Evolutionary conservation across 371 early-diverging fungal genomes (phyloP).

Genomic region (Rhizopus delemar): DNA sequence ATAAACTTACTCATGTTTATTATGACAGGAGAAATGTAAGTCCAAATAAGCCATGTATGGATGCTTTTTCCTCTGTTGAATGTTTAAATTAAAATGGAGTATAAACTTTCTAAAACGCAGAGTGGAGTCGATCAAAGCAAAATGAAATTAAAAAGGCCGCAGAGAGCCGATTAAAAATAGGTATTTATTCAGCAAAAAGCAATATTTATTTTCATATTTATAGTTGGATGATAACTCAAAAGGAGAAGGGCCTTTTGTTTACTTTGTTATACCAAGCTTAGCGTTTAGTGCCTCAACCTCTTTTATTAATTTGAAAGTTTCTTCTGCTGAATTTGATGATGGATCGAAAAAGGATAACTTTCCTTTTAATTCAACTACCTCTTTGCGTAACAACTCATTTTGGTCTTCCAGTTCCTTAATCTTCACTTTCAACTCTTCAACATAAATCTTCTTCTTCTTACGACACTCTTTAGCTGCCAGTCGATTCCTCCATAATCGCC

Average conservation of each 20-base stretch:
- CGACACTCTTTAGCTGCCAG: constrained; percentile 83
- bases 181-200: too few relatives aligned
- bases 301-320: constrained; percentile 56
- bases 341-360: constrained; percentile 22
- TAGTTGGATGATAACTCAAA: too few relatives aligned
- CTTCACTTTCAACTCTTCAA: constrained; percentile 69
- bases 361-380: constrained; percentile 55
- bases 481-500: constrained; percentile 72
- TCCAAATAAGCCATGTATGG: too few relatives aligned
- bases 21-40: too few relatives aligned
- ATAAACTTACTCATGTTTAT: too few relatives aligned
- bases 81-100: too few relatives aligned
- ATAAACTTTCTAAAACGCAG: too few relatives aligned
- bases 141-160: too few relatives aligned
- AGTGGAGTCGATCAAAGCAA: too few relatives aligned
- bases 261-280: constrained; percentile 46
- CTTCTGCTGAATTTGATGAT: constrained; percentile 18
- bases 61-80: too few relatives aligned
- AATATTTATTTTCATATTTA: too few relatives aligned
- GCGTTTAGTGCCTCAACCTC: constrained; percentile 68
- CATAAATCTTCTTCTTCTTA: constrained; percentile 79
- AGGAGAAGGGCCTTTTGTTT: neutral
- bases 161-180: too few relatives aligned
- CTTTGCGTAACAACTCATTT: constrained; percentile 60
- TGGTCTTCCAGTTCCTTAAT: constrained; percentile 61